A percentile compares a stretch with the other conserved stretches of the same genome.
phyloP scores from a whole-genome alignment of 257 asterid genomes.

The Nicotiana knightiana region DNA sequence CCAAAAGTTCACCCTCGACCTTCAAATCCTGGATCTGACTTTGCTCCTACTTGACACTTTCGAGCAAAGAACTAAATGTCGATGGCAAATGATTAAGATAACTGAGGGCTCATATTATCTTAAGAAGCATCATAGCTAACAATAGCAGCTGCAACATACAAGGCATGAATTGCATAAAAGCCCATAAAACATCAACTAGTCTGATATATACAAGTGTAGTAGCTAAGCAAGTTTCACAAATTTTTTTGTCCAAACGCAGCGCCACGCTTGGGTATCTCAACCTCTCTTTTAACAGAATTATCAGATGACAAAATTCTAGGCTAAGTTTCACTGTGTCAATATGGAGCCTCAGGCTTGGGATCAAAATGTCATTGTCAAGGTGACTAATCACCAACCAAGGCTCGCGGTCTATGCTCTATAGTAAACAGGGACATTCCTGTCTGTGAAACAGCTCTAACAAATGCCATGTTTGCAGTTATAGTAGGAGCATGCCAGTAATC shows the following conservation, averaged over 20 bases:
- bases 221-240: neutral
- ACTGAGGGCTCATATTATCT: neutral
- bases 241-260: neutral
- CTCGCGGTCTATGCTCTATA: slow-evolving; percentile 75
- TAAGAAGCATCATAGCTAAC: neutral
- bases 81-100: neutral
- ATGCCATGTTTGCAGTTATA: slow-evolving; percentile 85
- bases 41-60: neutral
- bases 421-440: slow-evolving; percentile 79
- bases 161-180: neutral
- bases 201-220: neutral
- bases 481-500: slow-evolving; percentile 82
- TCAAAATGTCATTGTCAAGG: neutral
- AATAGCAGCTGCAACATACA: neutral
- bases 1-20: too few relatives aligned
- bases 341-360: neutral
- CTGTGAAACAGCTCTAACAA: slow-evolving; percentile 84
- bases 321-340: neutral
- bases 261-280: neutral
- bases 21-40: too few relatives aligned
- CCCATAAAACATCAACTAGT: neutral
- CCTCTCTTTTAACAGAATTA: neutral
- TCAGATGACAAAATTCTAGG: neutral
- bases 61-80: neutral
- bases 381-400: slow-evolving; percentile 69